Conservation (phyloP, 768 basidiomycete genomes). For the Tylopilus subfusipes region DNA sequence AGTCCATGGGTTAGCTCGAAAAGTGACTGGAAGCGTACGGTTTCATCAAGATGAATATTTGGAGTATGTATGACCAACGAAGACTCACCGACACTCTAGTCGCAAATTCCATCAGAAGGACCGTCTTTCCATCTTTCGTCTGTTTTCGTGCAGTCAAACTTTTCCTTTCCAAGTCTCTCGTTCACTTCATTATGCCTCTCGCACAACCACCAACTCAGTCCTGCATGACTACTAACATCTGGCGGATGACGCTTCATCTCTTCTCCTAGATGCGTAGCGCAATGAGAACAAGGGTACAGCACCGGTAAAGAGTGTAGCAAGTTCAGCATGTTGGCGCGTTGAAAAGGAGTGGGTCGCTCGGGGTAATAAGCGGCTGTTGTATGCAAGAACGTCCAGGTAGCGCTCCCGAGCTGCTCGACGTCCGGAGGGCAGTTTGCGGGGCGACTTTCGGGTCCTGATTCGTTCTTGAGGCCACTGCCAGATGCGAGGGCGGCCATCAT, state of each 20-base stretch:
- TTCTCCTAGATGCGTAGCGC: conserved; percentile 78
- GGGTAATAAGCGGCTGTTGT: conserved; percentile 96
- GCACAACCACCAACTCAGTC: conserved; percentile 84
- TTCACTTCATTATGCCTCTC: conserved; percentile 93
- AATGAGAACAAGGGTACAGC: conserved; percentile 86
- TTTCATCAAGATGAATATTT: not conserved
- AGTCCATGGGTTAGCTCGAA: not conserved
- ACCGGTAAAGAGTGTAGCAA: conserved; percentile 74
- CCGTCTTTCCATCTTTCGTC: conserved; percentile 94
- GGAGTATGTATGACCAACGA: not conserved
- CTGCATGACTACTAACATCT: conserved; percentile 67
- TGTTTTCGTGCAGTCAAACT: conserved; percentile 77
- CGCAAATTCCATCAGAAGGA: conserved; percentile 82
- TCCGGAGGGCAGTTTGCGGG: conserved; percentile 83
- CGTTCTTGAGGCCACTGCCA: conserved; percentile 27
- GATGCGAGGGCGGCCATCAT: conserved; percentile 35
- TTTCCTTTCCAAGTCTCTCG: conserved; percentile 73
- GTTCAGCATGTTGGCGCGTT: conserved; percentile 80
- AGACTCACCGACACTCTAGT: conserved; percentile 42
- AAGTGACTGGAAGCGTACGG: not conserved
- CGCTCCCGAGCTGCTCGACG: conserved; percentile 81
- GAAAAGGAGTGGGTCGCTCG: conserved; percentile 65
- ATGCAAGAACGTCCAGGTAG: conserved; percentile 97
- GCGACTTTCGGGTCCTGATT: conserved; percentile 36
- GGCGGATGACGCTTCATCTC: conserved; percentile 67